Percentiles rank a stretch among this genome's conserved stretches.
Evolutionary conservation across 257 asterid genomes (phyloP).

Genomic region (Przewalskia tangutica): DNA sequence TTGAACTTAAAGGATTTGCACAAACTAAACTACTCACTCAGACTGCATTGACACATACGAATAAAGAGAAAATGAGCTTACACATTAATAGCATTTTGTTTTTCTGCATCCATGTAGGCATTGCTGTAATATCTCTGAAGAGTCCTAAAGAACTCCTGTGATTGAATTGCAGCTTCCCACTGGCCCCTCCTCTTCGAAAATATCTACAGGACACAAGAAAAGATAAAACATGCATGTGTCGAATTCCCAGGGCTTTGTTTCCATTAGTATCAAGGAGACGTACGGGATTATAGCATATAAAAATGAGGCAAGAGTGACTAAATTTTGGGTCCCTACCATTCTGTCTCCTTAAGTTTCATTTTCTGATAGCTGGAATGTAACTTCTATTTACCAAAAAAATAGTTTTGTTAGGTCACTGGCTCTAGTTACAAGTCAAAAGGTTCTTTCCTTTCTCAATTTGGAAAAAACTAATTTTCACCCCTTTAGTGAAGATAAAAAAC

Average conservation of each 20-base stretch:
- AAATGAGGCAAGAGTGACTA: not conserved
- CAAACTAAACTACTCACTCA: slow-evolving; percentile 3
- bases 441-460: not conserved
- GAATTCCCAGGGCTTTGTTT: not conserved
- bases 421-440: not conserved
- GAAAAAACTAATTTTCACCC: not conserved
- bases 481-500: not conserved
- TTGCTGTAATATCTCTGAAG: slow-evolving; percentile 92
- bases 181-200: slow-evolving; percentile 95
- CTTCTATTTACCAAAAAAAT: not conserved
- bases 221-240: not conserved
- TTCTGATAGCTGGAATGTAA: not conserved
- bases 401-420: not conserved
- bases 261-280: not conserved
- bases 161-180: slow-evolving; percentile 96
- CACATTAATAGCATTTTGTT: slow-evolving; percentile 94
- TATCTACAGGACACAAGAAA: slow-evolving; percentile 38
- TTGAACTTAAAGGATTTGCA: slow-evolving; percentile 2
- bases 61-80: slow-evolving; percentile 28
- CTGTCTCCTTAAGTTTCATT: not conserved
- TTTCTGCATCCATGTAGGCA: slow-evolving; percentile 87
- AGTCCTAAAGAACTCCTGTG: slow-evolving; percentile 95
- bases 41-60: not conserved
- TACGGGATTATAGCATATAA: not conserved
- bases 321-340: not conserved